A percentile compares a stretch with the other conserved stretches of the same genome.
phyloP scores from a whole-genome alignment of 2,329 filamentous ascomycete genomes.

The Fonsecaea pugnacius region DNA sequence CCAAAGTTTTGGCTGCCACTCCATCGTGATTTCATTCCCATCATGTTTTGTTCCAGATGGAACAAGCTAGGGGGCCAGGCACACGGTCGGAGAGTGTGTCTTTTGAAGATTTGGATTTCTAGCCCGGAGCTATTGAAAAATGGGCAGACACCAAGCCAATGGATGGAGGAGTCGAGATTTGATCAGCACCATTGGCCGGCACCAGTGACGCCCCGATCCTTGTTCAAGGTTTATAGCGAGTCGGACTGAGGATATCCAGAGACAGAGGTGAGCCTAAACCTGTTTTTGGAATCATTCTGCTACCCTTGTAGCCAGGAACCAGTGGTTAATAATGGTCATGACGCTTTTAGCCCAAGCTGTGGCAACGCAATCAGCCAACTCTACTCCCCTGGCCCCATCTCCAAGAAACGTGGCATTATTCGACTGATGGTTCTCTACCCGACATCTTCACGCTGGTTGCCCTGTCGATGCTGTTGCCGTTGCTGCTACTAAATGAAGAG shows the following conservation, averaged over 20 bases:
- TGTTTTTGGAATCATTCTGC: conserved; percentile 26
- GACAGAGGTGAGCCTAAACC: conserved; percentile 23
- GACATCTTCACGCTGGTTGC: conserved; percentile 5
- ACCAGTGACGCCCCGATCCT: conserved; percentile 29
- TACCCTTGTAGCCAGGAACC: conserved; percentile 17
- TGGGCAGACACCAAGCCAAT: conserved; percentile 21
- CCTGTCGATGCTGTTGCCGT: conserved; percentile 1
- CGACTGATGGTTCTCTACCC: conserved; percentile 9
- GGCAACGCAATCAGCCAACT: no score
- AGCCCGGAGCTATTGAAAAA: conserved; percentile 16
- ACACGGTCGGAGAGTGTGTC: background rate
- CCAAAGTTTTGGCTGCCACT: background rate
- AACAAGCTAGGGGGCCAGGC: background rate
- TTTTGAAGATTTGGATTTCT: background rate
- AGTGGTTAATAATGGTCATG: conserved; percentile 9
- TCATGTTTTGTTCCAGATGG: background rate
- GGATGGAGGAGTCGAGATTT: conserved; percentile 23
- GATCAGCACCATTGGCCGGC: conserved; percentile 30
- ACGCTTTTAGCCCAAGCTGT: conserved; percentile 21
- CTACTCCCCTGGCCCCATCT: background rate
- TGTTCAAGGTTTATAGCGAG: conserved; percentile 17
- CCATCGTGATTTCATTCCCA: background rate
- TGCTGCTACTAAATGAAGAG: background rate
- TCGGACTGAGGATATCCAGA: conserved; percentile 18
- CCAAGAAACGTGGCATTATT: conserved; percentile 18